phyloP scores from a whole-genome alignment of 345 rosid species.

The Eucalyptus rudis region DNA sequence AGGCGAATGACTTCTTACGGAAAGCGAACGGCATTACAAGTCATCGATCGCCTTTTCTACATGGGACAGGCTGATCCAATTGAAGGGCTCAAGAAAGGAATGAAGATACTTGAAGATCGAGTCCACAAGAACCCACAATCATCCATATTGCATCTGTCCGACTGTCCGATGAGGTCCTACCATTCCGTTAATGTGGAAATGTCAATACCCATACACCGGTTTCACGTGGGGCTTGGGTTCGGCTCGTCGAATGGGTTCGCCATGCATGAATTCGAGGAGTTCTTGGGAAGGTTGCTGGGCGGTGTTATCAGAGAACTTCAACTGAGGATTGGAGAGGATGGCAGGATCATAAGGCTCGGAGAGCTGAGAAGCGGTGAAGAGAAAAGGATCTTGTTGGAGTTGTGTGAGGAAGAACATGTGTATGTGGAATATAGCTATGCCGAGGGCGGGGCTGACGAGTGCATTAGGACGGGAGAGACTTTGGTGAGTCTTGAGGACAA shows the following conservation, averaged over 20 bases:
- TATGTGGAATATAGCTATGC: slow-evolving; percentile 52
- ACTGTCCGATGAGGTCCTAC: slow-evolving; percentile 45
- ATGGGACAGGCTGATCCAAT: slow-evolving; percentile 65
- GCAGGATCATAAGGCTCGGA: slow-evolving; percentile 34
- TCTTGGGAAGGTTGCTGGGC: slow-evolving; percentile 44
- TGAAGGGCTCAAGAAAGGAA: slow-evolving; percentile 72
- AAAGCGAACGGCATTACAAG: slow-evolving; percentile 60
- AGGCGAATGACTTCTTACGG: slow-evolving; percentile 83
- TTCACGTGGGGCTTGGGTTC: slow-evolving; percentile 71
- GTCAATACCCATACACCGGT: slow-evolving; percentile 49
- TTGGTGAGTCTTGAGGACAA: slow-evolving; percentile 29
- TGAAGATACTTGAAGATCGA: slow-evolving; percentile 71
- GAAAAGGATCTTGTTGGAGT: slow-evolving; percentile 41
- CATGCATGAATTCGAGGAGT: slow-evolving; percentile 74
- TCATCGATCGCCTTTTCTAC: slow-evolving; percentile 74
- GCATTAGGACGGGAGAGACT: slow-evolving; percentile 47
- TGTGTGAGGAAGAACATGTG: slow-evolving; percentile 30
- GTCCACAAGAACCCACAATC: slow-evolving; percentile 57
- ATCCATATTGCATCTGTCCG: slow-evolving; percentile 58
- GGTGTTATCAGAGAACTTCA: slow-evolving; percentile 52
- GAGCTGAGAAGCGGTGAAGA: slow-evolving; percentile 62
- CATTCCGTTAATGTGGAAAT: slow-evolving; percentile 27
- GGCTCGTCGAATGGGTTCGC: slow-evolving; percentile 58
- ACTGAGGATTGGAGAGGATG: slow-evolving; percentile 58
- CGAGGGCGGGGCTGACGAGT: slow-evolving; percentile 46